Percentiles rank a stretch among this genome's conserved stretches.
phyloP scores from a whole-genome alignment of 2,329 filamentous ascomycete genomes.

The Taxawa tesnikishii region DNA sequence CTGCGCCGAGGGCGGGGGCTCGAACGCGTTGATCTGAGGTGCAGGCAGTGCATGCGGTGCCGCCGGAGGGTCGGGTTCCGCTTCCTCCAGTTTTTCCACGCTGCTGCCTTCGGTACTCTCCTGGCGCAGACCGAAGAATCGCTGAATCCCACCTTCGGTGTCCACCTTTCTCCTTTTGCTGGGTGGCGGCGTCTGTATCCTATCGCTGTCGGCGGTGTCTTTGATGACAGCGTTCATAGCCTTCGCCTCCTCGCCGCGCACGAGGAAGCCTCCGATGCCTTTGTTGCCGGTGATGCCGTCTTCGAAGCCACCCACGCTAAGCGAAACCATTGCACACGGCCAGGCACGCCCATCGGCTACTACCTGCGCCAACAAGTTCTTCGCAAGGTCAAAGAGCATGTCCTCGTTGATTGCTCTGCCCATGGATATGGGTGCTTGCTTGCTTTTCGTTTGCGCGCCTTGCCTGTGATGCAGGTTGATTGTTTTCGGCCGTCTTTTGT shows the following conservation, averaged over 20 bases:
- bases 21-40: constrained; percentile 5
- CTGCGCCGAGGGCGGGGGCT: constrained; percentile 12
- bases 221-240: constrained; percentile 22
- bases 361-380: constrained; percentile 64
- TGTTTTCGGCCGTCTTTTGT: constrained; percentile 73
- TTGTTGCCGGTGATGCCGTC: constrained; percentile 73
- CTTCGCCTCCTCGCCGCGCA: constrained; percentile 50
- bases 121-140: constrained; percentile 19
- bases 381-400: constrained; percentile 62
- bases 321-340: constrained; percentile 82
- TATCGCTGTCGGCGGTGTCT: constrained; percentile 12
- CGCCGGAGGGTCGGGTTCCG: too few relatives aligned
- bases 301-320: constrained; percentile 87
- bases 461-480: constrained; percentile 76
- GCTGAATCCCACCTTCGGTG: constrained; percentile 19
- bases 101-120: constrained; percentile 12
- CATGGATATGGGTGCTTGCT: constrained; percentile 62
- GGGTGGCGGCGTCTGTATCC: constrained; percentile 13
- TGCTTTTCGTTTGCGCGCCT: constrained; percentile 60
- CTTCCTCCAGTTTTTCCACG: constrained; percentile 8
- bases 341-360: constrained; percentile 67
- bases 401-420: constrained; percentile 62
- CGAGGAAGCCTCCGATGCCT: constrained; percentile 76
- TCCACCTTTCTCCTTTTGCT: constrained; percentile 23
- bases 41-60: background rate